Percentiles rank a stretch among this genome's conserved stretches.
Evolutionary conservation across 2,329 filamentous ascomycete genomes (phyloP).

Genomic region (Colletotrichum phormii): DNA sequence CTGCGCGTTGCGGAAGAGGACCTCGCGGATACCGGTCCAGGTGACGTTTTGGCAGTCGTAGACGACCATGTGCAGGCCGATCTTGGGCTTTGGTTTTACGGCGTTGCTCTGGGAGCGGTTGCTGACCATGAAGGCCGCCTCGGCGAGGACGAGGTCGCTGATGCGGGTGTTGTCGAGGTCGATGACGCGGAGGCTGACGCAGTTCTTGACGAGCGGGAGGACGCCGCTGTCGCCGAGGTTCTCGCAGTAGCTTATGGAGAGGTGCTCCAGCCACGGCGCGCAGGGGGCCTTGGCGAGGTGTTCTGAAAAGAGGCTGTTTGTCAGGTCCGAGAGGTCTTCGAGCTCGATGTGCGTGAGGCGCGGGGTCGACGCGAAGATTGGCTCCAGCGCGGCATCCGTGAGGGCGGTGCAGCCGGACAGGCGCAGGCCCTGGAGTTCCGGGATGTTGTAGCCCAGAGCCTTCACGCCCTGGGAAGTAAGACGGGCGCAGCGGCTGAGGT

Average conservation of each 20-base stretch:
- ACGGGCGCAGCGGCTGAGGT: slow-evolving; percentile 81
- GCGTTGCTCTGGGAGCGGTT: slow-evolving; percentile 65
- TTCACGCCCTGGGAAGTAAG: slow-evolving; percentile 81
- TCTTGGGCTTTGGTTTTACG: slow-evolving; percentile 55
- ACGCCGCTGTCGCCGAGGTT: slow-evolving; percentile 85
- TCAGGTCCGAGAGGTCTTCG: slow-evolving; percentile 84
- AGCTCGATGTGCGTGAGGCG: slow-evolving; percentile 87
- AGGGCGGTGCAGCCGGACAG: slow-evolving; percentile 82
- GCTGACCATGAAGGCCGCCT: slow-evolving; percentile 85
- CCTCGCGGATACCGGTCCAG: slow-evolving; percentile 90
- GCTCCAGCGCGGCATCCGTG: slow-evolving; percentile 78
- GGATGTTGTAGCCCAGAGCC: slow-evolving; percentile 78
- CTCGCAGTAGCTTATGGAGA: slow-evolving; percentile 93
- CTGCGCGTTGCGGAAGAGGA: slow-evolving; percentile 87
- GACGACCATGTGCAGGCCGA: slow-evolving; percentile 81
- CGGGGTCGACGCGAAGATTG: slow-evolving; percentile 80
- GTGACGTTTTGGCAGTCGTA: slow-evolving; percentile 95
- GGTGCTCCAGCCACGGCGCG: slow-evolving; percentile 76
- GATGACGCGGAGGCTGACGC: slow-evolving; percentile 74
- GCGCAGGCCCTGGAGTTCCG: slow-evolving; percentile 84
- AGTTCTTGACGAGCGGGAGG: slow-evolving; percentile 83
- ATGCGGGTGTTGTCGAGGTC: slow-evolving; percentile 96
- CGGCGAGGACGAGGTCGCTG: slow-evolving; percentile 85
- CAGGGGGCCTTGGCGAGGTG: slow-evolving; percentile 83
- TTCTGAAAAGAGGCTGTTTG: slow-evolving; percentile 77